phyloP scores from a whole-genome alignment of 225 moss, liverwort and hornwort species.

The Bryoerythrophyllum caledonicum region DNA sequence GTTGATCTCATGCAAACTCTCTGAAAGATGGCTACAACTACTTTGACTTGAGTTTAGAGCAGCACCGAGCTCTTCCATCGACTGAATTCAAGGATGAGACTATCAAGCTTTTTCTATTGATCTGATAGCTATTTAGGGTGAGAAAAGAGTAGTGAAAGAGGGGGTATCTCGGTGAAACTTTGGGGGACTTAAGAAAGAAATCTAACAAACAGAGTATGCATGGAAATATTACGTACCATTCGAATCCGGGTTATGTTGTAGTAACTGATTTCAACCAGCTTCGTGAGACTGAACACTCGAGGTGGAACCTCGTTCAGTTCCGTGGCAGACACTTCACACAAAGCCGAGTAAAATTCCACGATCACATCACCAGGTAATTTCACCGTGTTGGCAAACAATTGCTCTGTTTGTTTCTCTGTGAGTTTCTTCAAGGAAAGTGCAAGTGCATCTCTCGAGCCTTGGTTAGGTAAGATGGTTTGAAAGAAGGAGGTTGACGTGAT shows the following conservation, averaged over 20 bases:
- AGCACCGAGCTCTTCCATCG: no score
- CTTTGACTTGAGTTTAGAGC: no score
- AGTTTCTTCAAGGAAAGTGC: slow-evolving; percentile 70
- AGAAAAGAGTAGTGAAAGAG: no score
- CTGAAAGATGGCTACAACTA: no score
- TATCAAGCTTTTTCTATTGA: no score
- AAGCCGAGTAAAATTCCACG: slow-evolving; percentile 89
- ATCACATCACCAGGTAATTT: slow-evolving; percentile 84
- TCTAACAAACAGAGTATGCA: not conserved
- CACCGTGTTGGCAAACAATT: slow-evolving; percentile 90
- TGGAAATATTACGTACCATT: slow-evolving; percentile 53
- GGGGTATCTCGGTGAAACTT: no score
- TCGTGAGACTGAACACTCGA: slow-evolving; percentile 92
- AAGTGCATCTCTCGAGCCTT: slow-evolving; percentile 59
- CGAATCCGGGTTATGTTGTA: slow-evolving; percentile 93
- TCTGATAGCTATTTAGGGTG: no score
- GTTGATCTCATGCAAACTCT: no score
- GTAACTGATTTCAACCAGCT: slow-evolving; percentile 96
- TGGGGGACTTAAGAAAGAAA: no score
- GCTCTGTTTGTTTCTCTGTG: slow-evolving; percentile 79
- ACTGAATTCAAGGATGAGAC: no score
- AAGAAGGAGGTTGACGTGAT: slow-evolving; percentile 77
- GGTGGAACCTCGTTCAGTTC: slow-evolving; percentile 86
- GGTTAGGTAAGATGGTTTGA: slow-evolving; percentile 36
- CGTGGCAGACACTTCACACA: slow-evolving; percentile 81